These are phyloP conservation scores for Waltiozyma sp. DNA, from an alignment of 1,139 yeast species.

Conservation along the genomic window DNA sequence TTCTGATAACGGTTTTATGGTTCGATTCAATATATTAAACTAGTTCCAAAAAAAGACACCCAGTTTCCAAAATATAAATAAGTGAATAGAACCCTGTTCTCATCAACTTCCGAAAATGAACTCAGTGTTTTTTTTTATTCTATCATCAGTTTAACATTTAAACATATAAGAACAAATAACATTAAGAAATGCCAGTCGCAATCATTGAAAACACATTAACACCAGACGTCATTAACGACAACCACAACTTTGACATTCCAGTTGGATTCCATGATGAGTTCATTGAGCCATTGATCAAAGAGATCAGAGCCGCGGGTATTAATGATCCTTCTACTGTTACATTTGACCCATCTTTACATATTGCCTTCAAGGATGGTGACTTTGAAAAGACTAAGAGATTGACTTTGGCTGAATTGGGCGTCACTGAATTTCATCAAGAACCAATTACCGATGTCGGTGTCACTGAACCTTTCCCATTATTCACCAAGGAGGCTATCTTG, in stretches of 20 bases:
- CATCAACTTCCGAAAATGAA: not conserved
- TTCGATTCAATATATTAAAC: not conserved
- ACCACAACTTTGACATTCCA: constrained; percentile 2
- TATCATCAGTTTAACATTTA: not conserved
- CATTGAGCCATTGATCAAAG: constrained; percentile 6
- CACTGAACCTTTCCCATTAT: constrained; percentile 45
- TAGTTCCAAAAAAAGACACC: not conserved
- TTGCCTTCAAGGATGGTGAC: constrained; percentile 28
- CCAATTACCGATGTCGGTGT: constrained; percentile 40
- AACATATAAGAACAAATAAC: not conserved
- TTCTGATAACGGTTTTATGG: no score
- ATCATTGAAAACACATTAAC: constrained; percentile 2
- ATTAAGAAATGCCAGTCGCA: constrained; percentile 8
- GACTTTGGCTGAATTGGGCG: constrained; percentile 38
- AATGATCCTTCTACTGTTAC: constrained; percentile 6
- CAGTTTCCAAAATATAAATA: not conserved
- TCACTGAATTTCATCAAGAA: constrained; percentile 10
- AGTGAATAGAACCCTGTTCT: not conserved
- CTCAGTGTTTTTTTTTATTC: not conserved
- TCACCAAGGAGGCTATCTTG: constrained; percentile 43
- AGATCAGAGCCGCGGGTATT: constrained; percentile 3
- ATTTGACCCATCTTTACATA: constrained; percentile 36
- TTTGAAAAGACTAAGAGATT: constrained; percentile 29
- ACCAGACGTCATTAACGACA: constrained; percentile 3
- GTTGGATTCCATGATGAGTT: constrained; percentile 2